These are phyloP conservation scores for Madurella mycetomatis DNA, from an alignment of 2,329 filamentous ascomycete genomes.

Conservation along the genomic window DNA sequence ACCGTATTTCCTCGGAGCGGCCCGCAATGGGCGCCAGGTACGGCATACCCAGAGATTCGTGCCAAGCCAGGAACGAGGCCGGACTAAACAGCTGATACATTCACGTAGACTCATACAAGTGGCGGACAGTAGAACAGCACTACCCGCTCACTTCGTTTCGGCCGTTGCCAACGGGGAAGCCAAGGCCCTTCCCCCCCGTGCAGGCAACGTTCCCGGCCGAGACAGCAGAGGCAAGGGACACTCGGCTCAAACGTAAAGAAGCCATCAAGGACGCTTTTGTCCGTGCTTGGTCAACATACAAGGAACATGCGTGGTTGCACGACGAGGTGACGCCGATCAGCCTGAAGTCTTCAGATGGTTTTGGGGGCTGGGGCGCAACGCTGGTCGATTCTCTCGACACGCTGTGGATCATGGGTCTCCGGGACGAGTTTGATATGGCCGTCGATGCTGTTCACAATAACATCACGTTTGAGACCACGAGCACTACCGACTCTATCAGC, in stretches of 20 bases:
- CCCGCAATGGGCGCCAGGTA: too few relatives aligned
- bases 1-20: too few relatives aligned
- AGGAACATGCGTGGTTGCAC: conserved; percentile 57
- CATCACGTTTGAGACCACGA: conserved; percentile 58
- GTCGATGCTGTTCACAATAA: conserved; percentile 50
- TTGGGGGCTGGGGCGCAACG: conserved; percentile 64
- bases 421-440: conserved; percentile 61
- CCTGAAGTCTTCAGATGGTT: conserved; percentile 49
- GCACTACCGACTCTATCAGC: conserved; percentile 47
- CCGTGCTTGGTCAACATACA: conserved; percentile 54
- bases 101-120: neutral
- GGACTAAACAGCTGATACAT: neutral
- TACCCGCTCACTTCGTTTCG: neutral
- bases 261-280: conserved; percentile 14
- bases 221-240: neutral
- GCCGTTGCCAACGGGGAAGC: neutral
- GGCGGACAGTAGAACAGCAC: neutral
- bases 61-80: neutral
- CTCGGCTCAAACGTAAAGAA: conserved; percentile 12
- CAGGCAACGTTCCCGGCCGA: neutral
- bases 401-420: conserved; percentile 68
- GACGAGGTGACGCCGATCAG: conserved; percentile 59
- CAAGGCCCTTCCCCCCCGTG: neutral
- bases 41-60: too few relatives aligned
- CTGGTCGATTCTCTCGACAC: conserved; percentile 65